A percentile compares a stretch with the other conserved stretches of the same genome.
phyloP scores from a whole-genome alignment of 2,329 filamentous ascomycete genomes.

The Aspergillus fischeri region DNA sequence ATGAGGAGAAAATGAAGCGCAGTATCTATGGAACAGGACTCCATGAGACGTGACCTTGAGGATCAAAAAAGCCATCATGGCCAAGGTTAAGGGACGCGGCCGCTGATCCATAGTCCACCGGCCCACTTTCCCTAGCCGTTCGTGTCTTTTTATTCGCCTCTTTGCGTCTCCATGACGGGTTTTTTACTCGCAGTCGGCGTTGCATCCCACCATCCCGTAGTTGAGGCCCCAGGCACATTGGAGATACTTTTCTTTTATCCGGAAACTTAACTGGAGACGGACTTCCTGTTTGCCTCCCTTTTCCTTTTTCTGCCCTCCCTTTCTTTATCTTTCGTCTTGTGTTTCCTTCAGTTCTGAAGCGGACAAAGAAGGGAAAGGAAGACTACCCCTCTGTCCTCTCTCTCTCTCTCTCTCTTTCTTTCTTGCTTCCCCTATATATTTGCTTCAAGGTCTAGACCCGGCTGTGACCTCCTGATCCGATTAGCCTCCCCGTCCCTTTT shows the following conservation, averaged over 20 bases:
- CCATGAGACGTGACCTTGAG: too few relatives aligned
- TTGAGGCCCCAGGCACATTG: conserved; percentile 1
- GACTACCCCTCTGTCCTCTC: not conserved
- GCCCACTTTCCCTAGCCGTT: not conserved
- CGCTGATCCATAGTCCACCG: not conserved
- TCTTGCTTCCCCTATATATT: conserved; percentile 2
- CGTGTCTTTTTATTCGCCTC: not conserved
- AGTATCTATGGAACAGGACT: too few relatives aligned
- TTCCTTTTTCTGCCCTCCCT: conserved; percentile 1
- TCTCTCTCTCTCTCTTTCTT: not conserved
- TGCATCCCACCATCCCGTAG: not conserved
- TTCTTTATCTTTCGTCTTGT: not conserved
- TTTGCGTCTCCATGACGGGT: not conserved
- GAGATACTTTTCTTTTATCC: not conserved
- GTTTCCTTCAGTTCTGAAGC: not conserved
- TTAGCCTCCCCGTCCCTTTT: not conserved
- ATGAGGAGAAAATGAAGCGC: too few relatives aligned
- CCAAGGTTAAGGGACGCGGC: too few relatives aligned
- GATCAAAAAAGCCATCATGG: too few relatives aligned
- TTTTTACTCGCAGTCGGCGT: not conserved
- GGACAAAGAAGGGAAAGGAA: too few relatives aligned
- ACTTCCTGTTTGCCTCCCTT: conserved; percentile 12
- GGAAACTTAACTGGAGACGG: conserved; percentile 7
- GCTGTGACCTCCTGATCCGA: not conserved
- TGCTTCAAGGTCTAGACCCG: not conserved